Conservation (phyloP, 306 rosid genomes). For the Macrotyloma uniflorum region DNA sequence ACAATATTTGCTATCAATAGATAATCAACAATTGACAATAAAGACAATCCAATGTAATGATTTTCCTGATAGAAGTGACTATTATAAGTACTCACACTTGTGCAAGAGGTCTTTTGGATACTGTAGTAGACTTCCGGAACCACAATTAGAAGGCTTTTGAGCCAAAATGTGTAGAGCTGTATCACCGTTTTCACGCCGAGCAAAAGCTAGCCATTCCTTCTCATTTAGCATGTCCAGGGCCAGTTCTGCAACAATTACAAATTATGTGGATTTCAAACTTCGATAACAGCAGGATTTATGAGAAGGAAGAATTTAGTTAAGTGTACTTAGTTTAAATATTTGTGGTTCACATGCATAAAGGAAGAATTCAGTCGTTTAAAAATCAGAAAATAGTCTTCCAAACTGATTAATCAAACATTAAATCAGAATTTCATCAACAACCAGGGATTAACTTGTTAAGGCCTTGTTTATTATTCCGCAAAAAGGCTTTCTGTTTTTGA, state of each 20-base stretch:
- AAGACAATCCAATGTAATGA: background rate
- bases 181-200: background rate
- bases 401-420: background rate
- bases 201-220: slow-evolving; percentile 26
- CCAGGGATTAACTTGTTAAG: background rate
- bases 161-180: slow-evolving; percentile 50
- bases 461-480: background rate
- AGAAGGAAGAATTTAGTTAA: background rate
- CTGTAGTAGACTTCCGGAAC: background rate
- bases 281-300: background rate
- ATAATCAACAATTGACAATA: background rate
- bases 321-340: background rate
- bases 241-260: slow-evolving; percentile 41
- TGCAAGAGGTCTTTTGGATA: slow-evolving; percentile 14
- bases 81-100: slow-evolving; percentile 33
- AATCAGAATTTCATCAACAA: background rate
- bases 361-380: background rate
- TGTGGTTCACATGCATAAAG: background rate
- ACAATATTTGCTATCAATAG: background rate
- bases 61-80: background rate
- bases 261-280: background rate
- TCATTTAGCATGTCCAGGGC: slow-evolving; percentile 36
- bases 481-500: no score
- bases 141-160: slow-evolving; percentile 26
- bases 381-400: background rate